Evolutionary conservation across 306 rosid genomes (phyloP).

Genomic region (Canavalia gladiata): DNA sequence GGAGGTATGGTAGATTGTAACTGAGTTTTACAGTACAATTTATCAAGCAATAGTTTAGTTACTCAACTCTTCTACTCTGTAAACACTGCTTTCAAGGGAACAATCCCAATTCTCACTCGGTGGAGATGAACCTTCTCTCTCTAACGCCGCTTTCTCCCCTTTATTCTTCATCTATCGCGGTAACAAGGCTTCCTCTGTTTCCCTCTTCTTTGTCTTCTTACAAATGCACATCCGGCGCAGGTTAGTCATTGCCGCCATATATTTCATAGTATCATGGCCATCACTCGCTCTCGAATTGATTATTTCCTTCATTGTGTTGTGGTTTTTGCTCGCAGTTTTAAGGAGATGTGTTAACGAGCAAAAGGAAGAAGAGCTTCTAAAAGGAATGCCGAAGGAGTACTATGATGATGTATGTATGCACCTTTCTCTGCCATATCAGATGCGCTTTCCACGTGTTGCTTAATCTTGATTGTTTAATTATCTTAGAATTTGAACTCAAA

Average conservation of each 20-base stretch:
- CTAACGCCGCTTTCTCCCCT: constrained; percentile 44
- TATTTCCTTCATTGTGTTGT: constrained; percentile 27
- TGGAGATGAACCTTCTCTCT: constrained; percentile 44
- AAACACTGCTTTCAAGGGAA: not conserved
- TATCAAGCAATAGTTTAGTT: too few relatives aligned
- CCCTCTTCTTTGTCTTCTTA: constrained; percentile 10
- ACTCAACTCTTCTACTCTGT: too few relatives aligned
- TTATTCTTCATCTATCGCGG: constrained; percentile 23
- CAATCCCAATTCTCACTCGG: not conserved
- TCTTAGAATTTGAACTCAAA: not conserved
- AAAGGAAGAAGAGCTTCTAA: constrained; percentile 70
- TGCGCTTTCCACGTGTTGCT: too few relatives aligned
- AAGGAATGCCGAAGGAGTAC: constrained; percentile 90
- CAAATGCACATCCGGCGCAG: constrained; percentile 54
- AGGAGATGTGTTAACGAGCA: constrained; percentile 64
- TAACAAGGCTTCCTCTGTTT: constrained; percentile 22
- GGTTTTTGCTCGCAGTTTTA: constrained; percentile 54
- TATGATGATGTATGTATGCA: constrained; percentile 82
- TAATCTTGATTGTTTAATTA: not conserved
- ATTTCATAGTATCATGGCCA: not conserved
- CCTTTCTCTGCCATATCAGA: not conserved
- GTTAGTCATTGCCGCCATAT: constrained; percentile 47
- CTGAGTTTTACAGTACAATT: too few relatives aligned
- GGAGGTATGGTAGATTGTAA: too few relatives aligned
- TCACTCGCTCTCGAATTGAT: constrained; percentile 26